Base-by-base conservation (phyloP, 1,284 basidiomycete species). In the Cryptococcus maquisensis region DNA sequence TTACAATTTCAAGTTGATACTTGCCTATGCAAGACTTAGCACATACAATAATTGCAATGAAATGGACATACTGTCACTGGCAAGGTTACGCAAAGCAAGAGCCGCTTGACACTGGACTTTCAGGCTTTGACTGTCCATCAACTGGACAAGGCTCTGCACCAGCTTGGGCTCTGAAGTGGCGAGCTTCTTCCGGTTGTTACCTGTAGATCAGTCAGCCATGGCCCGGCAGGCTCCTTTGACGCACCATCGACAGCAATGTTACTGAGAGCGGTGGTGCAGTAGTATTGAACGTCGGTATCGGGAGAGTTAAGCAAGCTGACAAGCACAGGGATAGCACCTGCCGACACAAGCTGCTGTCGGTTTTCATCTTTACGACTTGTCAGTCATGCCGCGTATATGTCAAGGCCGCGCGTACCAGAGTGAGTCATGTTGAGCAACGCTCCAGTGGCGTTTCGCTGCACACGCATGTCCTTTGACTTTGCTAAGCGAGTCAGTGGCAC, bases 71-170 rank as follows among this genome's bases (percentile, higher is more conserved):
- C 92, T 95, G 75, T 99, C 96, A 66, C 90, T 94, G 38, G 96
- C 96, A 52, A 99, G 82, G 78, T 99, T 99, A 41, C 96, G 84
- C 4, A 99, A 82, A 12, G 96, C 96, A 48, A 99, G 81, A 10
- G 96, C 96, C 41, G 96, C 92, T 76, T 99, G 96, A 71, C 96
- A 99, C 75, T 99, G 96, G 5, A 99, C 96, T 77, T 99, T 99
- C 69, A 99, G 80, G 74, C 92, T 96, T 38, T 89, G 84, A 68
- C 91, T 96, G 68, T 98, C 95, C 96, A 99, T 98, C 28, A 99
- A 81, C 50, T 86, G 85, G 38, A 98, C 96, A 37, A 99, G 81
- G 73, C 91, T 97, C 52, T 91, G 84, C 2, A 99, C 95, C 20
- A 99, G 81, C 71, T 93, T 95, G 9, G 94, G 94, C 76, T 99